Evolutionary conservation across 1,284 basidiomycete species (phyloP), one percentile per base, ranked within the genome.

Genomic region (Exobasidium rhododendri): DNA sequence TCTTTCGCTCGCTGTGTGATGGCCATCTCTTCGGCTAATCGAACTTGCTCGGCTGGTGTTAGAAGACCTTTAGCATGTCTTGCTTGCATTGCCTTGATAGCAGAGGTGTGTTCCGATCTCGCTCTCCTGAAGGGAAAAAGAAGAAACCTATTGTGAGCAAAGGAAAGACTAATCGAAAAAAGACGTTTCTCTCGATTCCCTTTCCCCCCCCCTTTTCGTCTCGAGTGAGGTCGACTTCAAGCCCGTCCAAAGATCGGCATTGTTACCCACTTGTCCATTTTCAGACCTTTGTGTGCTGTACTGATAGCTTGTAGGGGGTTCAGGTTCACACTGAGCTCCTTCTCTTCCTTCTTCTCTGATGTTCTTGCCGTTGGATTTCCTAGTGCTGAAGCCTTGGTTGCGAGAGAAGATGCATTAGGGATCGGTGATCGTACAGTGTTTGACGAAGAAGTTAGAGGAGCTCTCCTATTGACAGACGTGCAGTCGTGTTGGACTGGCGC

Each of bases 191-290:
- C 17, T 40, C 35, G 35, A 7, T 40, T 40, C 17, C 35, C 35
- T 40, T 17, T 40, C 17, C 35, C 47, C 22, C n/a, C 26, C n/a
- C n/a, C n/a, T n/a, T n/a, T n/a, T n/a, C n/a, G n/a, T n/a, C n/a
- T n/a, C n/a, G n/a, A n/a, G n/a, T n/a, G n/a, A n/a, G n/a, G n/a
- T n/a, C n/a, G n/a, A n/a, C n/a, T n/a, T n/a, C 24, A 69, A 45
- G 64, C 70, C 52, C 63, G 57, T 54, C 70, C 69, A 70, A 73
- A 73, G 55, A 73, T 64, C 17, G 71, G 70, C 53, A 56, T 65
- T 43, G 69, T 69, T 58, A 73, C 71, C 71, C 71, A 73, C 71
- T 73, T 73, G 62, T 73, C 66, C 50, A 65, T 65, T 59, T 72
- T 74, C 59, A 65, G 44, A 26, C 32, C 45, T 32, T 52, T 32